Percentiles rank a stretch among this genome's conserved stretches.
phyloP scores from a whole-genome alignment of 345 rosid species.

The Populus pruinosa region DNA sequence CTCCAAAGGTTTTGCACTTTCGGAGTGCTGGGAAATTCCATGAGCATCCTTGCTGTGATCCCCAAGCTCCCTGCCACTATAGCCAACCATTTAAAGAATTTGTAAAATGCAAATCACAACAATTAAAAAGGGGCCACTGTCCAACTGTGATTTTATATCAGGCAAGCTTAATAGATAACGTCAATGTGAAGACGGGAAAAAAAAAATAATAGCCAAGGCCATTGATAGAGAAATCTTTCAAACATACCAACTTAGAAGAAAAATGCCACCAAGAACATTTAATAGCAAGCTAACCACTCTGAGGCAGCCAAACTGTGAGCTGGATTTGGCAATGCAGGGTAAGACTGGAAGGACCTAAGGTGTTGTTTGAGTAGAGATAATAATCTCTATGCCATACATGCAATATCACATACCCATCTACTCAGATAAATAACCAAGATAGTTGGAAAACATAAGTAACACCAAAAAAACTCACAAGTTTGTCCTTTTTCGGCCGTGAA shows the following conservation, averaged over 20 bases:
- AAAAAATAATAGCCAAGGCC: not conserved
- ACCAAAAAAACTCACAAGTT: slow-evolving; percentile 30
- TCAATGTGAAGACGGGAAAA: not conserved
- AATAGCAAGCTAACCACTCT: not conserved
- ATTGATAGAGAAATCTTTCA: not conserved
- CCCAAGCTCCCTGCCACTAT: slow-evolving; percentile 37
- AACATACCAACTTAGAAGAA: not conserved
- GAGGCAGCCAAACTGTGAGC: not conserved
- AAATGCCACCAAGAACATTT: not conserved
- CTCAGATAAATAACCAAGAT: not conserved
- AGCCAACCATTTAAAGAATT: slow-evolving; percentile 11
- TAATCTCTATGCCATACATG: not conserved
- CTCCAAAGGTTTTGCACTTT: slow-evolving; percentile 26
- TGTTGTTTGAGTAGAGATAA: not conserved
- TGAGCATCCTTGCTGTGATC: slow-evolving; percentile 16
- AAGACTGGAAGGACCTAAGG: not conserved
- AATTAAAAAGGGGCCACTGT: not conserved
- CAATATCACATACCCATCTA: not conserved
- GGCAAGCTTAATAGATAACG: not conserved
- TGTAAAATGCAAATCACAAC: not conserved
- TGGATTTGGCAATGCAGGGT: not conserved
- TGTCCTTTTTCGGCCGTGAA: slow-evolving; percentile 14
- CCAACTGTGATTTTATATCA: not conserved
- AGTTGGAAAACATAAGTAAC: too few relatives aligned
- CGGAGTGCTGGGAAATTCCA: slow-evolving; percentile 12